Evolutionary conservation across 2,329 filamentous ascomycete genomes (phyloP).

Genomic region (Claviceps maximensis): DNA sequence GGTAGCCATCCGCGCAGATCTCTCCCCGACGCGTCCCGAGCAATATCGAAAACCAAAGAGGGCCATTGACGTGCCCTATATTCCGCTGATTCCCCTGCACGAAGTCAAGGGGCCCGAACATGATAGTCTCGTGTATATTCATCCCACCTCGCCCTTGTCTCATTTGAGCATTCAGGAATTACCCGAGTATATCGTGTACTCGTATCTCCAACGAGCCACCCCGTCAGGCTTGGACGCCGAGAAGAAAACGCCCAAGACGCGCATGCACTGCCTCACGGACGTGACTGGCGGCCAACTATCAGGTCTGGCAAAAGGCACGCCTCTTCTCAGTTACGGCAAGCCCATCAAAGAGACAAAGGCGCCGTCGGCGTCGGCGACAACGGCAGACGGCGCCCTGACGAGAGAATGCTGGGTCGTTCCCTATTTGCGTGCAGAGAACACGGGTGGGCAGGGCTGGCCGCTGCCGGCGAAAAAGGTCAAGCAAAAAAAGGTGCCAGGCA

Average conservation of each 20-base stretch:
- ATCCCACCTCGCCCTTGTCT: constrained; percentile 72
- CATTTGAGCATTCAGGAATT: constrained; percentile 57
- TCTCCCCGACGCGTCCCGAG: constrained; percentile 61
- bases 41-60: constrained; percentile 57
- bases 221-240: constrained; percentile 35
- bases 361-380: constrained; percentile 14
- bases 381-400: constrained; percentile 23
- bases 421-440: constrained; percentile 55
- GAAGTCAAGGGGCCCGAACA: constrained; percentile 25
- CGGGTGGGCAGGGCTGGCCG: constrained; percentile 63
- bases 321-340: constrained; percentile 73
- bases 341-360: constrained; percentile 69
- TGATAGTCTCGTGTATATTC: constrained; percentile 68
- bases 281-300: constrained; percentile 64
- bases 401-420: constrained; percentile 78
- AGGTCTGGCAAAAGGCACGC: constrained; percentile 70
- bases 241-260: constrained; percentile 52
- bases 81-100: constrained; percentile 64
- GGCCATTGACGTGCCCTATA: constrained; percentile 86
- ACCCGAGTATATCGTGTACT: constrained; percentile 79
- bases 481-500: constrained; percentile 59
- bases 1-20: constrained; percentile 79
- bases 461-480: constrained; percentile 73
- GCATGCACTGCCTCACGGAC: constrained; percentile 80
- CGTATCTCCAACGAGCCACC: constrained; percentile 61